These are phyloP conservation scores for Smallanthus sonchifolius DNA, from an alignment of 129 eudicot genomes.

Conservation along the genomic window DNA sequence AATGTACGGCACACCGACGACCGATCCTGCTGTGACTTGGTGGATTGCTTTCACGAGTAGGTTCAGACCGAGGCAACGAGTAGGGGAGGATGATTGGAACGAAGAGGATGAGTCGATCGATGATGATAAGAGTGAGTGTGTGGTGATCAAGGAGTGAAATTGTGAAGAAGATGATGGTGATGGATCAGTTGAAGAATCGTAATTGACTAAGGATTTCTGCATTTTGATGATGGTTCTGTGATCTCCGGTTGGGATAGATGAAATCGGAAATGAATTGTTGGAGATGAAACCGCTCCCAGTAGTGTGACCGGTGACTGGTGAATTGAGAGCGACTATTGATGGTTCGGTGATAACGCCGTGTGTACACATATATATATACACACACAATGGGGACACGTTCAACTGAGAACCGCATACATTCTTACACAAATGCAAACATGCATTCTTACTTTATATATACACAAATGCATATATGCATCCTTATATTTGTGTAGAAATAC, in stretches of 20 bases:
- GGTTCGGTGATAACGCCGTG: conserved; percentile 23
- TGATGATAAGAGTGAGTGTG: conserved; percentile 17
- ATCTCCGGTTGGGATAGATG: not conserved
- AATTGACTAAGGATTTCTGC: conserved; percentile 7
- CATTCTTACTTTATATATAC: no score
- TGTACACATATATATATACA: not conserved
- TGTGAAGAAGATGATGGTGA: conserved; percentile 15
- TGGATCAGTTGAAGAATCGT: conserved; percentile 16
- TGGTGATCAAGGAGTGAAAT: conserved; percentile 34
- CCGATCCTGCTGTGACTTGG: conserved; percentile 56
- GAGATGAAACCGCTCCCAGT: not conserved
- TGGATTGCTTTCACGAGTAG: conserved; percentile 71
- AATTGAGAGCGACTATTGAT: conserved; percentile 22
- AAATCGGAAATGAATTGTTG: conserved; percentile 1
- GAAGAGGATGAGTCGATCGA: conserved; percentile 22
- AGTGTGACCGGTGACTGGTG: conserved; percentile 19
- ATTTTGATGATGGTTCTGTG: conserved; percentile 8
- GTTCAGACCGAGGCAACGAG: conserved; percentile 61
- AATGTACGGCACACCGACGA: conserved; percentile 58
- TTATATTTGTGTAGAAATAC: no score
- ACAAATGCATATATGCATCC: no score
- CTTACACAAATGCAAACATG: no score
- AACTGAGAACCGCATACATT: no score
- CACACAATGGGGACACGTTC: no score
- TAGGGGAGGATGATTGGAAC: conserved; percentile 9